These are phyloP conservation scores for Fraxinus anomala DNA, from an alignment of 257 asterid genomes.

Conservation along the genomic window DNA sequence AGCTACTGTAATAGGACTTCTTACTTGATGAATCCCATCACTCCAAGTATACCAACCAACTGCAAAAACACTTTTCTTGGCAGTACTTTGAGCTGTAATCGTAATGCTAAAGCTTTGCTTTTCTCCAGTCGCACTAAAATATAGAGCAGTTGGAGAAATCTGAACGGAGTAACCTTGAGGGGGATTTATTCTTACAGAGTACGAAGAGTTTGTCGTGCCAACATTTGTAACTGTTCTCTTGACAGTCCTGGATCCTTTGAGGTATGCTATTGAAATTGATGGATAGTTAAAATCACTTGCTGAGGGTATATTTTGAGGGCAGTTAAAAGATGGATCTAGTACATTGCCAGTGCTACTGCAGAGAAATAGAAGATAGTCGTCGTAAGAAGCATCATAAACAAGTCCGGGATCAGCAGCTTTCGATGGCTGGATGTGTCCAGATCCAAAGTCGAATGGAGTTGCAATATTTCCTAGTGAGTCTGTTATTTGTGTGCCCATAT, in stretches of 20 bases:
- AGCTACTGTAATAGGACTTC: constrained; percentile 37
- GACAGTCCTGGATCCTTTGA: constrained; percentile 34
- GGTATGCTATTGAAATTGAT: constrained; percentile 39
- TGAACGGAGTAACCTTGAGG: constrained; percentile 39
- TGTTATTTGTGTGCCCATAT: constrained; percentile 30
- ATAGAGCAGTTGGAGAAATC: constrained; percentile 32
- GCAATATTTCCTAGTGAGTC: constrained; percentile 36
- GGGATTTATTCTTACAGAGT: constrained; percentile 16
- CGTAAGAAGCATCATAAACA: constrained; percentile 44
- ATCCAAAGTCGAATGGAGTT: constrained; percentile 46
- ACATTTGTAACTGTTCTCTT: constrained; percentile 55
- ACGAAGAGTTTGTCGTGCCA: constrained; percentile 30
- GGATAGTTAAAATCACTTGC: constrained; percentile 52
- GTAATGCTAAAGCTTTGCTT: constrained; percentile 34
- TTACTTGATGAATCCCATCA: constrained; percentile 44
- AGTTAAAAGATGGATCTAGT: constrained; percentile 30
- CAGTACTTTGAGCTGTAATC: constrained; percentile 14
- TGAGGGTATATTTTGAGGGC: constrained; percentile 29
- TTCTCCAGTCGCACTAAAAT: constrained; percentile 36
- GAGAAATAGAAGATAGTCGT: constrained; percentile 45
- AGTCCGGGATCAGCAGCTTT: constrained; percentile 61
- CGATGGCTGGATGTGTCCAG: constrained; percentile 52
- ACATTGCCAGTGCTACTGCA: constrained; percentile 25
- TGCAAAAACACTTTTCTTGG: constrained; percentile 16
- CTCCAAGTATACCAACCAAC: constrained; percentile 40